Evolutionary conservation across 805 yeast species (phyloP).

Genomic region (Debaryomyces hansenii): DNA sequence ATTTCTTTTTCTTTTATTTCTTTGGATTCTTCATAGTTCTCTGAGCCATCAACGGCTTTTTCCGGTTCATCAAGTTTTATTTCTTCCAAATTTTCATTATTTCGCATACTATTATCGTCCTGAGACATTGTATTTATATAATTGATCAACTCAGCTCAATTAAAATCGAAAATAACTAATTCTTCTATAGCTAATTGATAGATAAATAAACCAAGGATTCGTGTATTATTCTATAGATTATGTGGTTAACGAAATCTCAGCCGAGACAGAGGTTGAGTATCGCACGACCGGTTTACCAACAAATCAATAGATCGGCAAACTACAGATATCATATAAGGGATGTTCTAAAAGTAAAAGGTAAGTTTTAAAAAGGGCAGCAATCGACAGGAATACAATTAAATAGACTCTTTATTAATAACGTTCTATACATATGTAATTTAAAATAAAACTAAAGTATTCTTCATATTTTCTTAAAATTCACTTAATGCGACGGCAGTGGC

Average conservation of each 20-base stretch:
- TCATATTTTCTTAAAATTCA: conserved; percentile 36
- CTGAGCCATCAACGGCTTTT: neutral
- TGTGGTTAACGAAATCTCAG: neutral
- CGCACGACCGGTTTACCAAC: neutral
- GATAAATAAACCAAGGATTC: neutral
- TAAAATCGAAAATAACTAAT: neutral
- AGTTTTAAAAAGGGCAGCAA: too few species aligned
- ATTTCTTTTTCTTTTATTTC: neutral
- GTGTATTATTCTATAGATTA: neutral
- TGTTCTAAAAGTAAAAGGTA: too few species aligned
- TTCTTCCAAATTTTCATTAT: neutral
- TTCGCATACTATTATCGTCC: neutral
- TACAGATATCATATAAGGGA: too few species aligned
- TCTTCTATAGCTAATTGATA: neutral
- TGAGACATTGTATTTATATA: neutral
- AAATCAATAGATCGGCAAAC: neutral
- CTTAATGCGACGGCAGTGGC: conserved; percentile 95
- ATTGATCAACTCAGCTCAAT: neutral
- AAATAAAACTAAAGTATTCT: too few species aligned
- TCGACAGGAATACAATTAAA: too few species aligned
- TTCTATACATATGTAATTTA: too few species aligned
- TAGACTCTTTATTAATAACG: too few species aligned
- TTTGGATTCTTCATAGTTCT: neutral
- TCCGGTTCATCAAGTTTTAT: neutral
- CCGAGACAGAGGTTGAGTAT: neutral